phyloP scores from a whole-genome alignment of 345 rosid genomes.

The Litchi chinensis region DNA sequence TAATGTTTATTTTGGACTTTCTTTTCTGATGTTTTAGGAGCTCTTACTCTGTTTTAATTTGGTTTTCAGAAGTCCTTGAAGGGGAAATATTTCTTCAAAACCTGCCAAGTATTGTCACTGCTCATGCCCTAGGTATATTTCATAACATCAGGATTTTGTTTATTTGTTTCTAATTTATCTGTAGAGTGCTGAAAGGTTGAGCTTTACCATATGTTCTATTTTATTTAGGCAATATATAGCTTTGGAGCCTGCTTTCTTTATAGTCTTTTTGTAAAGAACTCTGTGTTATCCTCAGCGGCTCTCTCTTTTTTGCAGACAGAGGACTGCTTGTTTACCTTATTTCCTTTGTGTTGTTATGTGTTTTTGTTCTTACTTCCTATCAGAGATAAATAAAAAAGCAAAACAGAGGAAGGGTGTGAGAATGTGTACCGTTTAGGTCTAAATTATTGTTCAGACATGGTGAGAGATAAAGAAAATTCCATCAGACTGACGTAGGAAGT shows the following conservation, averaged over 20 bases:
- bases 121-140: conserved; percentile 84
- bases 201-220: background rate
- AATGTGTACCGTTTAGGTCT: background rate
- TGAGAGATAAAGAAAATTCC: background rate
- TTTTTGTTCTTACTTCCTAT: background rate
- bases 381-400: background rate
- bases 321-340: background rate
- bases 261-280: background rate
- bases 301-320: background rate
- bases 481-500: background rate
- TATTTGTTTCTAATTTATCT: background rate
- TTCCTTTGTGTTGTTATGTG: background rate
- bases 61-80: conserved; percentile 77
- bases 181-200: background rate
- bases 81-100: conserved; percentile 98
- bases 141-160: background rate
- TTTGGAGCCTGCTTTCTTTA: background rate
- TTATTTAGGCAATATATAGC: background rate
- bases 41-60: conserved; percentile 22
- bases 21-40: conserved; percentile 11
- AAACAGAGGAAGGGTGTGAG: background rate
- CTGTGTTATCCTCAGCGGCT: background rate
- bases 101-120: conserved; percentile 85
- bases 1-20: conserved; percentile 1
- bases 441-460: background rate